Conservation (phyloP, 768 basidiomycete species). For the Boletellus ananiceps region DNA sequence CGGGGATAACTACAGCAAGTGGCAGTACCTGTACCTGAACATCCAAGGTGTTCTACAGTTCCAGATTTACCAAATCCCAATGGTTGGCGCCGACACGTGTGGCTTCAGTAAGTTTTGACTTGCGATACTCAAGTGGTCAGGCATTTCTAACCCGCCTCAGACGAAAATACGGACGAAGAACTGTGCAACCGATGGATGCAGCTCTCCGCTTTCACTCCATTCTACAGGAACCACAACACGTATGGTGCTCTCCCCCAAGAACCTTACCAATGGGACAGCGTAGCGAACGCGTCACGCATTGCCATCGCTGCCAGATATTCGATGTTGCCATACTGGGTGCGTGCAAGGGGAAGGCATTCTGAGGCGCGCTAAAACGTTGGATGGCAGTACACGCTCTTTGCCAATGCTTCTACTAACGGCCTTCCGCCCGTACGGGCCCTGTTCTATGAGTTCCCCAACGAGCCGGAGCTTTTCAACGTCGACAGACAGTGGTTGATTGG, state of each 20-base stretch:
- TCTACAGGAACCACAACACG: slow-evolving; percentile 76
- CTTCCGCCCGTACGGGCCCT: slow-evolving; percentile 71
- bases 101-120: slow-evolving; percentile 25
- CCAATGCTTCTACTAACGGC: slow-evolving; percentile 57
- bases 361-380: background rate
- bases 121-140: background rate
- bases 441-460: slow-evolving; percentile 74
- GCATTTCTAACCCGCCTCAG: slow-evolving; percentile 7
- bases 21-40: slow-evolving; percentile 65
- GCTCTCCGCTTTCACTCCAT: slow-evolving; percentile 76
- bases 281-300: slow-evolving; percentile 65
- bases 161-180: slow-evolving; percentile 71
- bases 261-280: slow-evolving; percentile 78
- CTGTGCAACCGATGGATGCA: slow-evolving; percentile 85
- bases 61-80: slow-evolving; percentile 79
- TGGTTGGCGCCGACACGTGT: slow-evolving; percentile 74
- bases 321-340: slow-evolving; percentile 74
- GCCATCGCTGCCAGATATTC: slow-evolving; percentile 71
- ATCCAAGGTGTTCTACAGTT: slow-evolving; percentile 79
- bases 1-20: slow-evolving; percentile 73
- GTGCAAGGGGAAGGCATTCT: slow-evolving; percentile 16
- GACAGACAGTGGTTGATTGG: slow-evolving; percentile 74
- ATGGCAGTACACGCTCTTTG: slow-evolving; percentile 65
- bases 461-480: slow-evolving; percentile 57
- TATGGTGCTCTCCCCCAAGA: slow-evolving; percentile 69